phyloP scores from a whole-genome alignment of 108 stramenopile genomes.

The Epithemia pelagica region DNA sequence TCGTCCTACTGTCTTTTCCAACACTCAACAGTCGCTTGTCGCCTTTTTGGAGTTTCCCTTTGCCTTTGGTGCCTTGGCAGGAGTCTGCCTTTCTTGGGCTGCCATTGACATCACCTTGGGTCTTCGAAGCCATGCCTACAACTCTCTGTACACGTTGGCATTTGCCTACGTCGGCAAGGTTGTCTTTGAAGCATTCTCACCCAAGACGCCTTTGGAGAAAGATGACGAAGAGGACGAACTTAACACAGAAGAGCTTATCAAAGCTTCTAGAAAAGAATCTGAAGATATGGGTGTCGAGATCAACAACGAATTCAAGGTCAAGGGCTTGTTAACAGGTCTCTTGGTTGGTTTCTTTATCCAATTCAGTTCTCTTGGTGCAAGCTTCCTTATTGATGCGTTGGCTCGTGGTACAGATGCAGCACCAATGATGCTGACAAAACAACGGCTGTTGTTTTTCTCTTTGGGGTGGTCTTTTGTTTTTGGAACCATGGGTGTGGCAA shows the following conservation, averaged over 20 bases:
- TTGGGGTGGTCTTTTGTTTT: constrained; percentile 8
- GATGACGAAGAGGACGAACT: background rate
- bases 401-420: background rate
- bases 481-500: constrained; percentile 3
- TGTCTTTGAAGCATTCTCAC: background rate
- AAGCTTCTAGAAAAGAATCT: background rate
- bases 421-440: background rate
- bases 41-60: constrained; percentile 1
- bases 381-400: constrained; percentile 6
- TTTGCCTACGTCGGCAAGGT: background rate
- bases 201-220: background rate
- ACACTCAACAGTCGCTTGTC: background rate
- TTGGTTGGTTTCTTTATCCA: constrained; percentile 13
- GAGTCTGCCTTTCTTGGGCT: constrained; percentile 8
- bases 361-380: constrained; percentile 11
- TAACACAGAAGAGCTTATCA: background rate
- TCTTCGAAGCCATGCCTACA: background rate
- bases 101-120: constrained; percentile 5
- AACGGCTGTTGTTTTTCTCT: background rate
- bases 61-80: constrained; percentile 10
- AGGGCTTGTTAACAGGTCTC: background rate
- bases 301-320: constrained; percentile 3
- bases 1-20: background rate
- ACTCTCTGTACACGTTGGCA: constrained; percentile 4
- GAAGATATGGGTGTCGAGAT: background rate